A percentile compares a stretch with the other conserved stretches of the same genome.
These are phyloP conservation scores for Kockiozyma suomiensis DNA, from an alignment of 805 yeast species.

Conservation along the genomic window DNA sequence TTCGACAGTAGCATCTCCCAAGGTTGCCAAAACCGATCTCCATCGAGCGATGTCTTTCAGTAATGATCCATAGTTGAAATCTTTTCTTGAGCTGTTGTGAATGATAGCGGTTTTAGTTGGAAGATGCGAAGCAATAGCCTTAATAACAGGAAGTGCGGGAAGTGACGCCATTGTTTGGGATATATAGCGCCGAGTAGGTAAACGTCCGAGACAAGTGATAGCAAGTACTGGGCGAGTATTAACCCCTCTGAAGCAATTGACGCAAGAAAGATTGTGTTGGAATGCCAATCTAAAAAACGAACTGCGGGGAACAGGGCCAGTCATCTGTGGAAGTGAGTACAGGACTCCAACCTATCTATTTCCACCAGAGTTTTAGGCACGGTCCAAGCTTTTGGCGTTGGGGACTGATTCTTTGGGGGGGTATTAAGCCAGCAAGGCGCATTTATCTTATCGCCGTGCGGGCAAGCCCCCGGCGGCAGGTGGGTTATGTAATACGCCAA, in stretches of 20 bases:
- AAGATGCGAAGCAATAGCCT: constrained; percentile 34
- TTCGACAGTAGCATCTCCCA: constrained; percentile 1
- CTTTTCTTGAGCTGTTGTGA: constrained; percentile 40
- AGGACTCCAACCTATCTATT: background rate
- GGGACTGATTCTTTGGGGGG: background rate
- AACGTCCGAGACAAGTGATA: background rate
- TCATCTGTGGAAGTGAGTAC: background rate
- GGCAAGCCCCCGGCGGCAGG: background rate
- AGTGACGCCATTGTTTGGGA: constrained; percentile 13
- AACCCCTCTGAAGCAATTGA: constrained; percentile 1
- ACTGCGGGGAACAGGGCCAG: background rate
- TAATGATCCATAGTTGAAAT: constrained; percentile 40
- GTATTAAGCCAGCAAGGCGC: constrained; percentile 3
- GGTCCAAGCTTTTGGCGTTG: background rate
- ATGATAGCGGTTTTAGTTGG: constrained; percentile 39
- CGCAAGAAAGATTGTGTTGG: background rate
- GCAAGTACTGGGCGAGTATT: background rate
- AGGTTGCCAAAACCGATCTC: constrained; percentile 32
- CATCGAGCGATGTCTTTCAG: constrained; percentile 38
- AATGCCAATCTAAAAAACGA: background rate
- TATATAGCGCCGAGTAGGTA: background rate
- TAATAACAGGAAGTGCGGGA: constrained; percentile 26
- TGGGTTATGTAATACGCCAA: background rate
- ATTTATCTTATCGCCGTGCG: constrained; percentile 8
- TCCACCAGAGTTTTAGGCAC: background rate